Base-by-base conservation (phyloP, 805 yeast genomes). In the Soucietia sequanensis region DNA sequence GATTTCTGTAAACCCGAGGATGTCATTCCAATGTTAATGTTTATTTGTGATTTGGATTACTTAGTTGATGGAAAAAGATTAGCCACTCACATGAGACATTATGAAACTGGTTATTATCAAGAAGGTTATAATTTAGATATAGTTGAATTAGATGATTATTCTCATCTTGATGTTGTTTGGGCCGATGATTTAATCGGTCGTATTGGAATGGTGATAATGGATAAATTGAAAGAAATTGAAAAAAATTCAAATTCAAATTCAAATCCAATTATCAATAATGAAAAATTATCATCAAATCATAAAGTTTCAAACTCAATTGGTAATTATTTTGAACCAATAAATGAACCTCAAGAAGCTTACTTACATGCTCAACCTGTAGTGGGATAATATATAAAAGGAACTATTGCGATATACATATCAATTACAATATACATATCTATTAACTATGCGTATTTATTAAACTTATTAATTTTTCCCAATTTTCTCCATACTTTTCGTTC, bases 151-250 rank as follows among this genome's bases (percentile, higher is more conserved):
- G 74, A 76, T 0, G 73, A 70, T 7, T 91, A 91, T 56, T 78
- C 89, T 12, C 99, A 91, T 58, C 62, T 91, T 34, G 99, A 91
- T 59, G 95, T 89, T 1, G 65, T 90, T 10, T 91, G 99, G 99
- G 91, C 97, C 0, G 79, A 75, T 49, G 90, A 86, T 52, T 80
- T 81, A 2, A 68, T 76, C 18, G 78, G 76, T 4, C 72, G 69
- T 28, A 75, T 91, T 14, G 96, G 95, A 1, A 59, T 57, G 32
- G 51, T 43, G 7, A 50, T 61, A 6, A 33, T 35, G 14, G 52
- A 50, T 3, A 45, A 35, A 22, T 18, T 38, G 12, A 17, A 27
- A 16, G 31, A 31, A 13, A 19, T 34, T 6, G 13, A n/a, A n/a
- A n/a, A n/a, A n/a, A n/a, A n/a, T n/a, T n/a, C n/a, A n/a, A n/a